Base-by-base conservation (phyloP, 352 stramenopile genomes). In the Thalassiosira sp. region DNA sequence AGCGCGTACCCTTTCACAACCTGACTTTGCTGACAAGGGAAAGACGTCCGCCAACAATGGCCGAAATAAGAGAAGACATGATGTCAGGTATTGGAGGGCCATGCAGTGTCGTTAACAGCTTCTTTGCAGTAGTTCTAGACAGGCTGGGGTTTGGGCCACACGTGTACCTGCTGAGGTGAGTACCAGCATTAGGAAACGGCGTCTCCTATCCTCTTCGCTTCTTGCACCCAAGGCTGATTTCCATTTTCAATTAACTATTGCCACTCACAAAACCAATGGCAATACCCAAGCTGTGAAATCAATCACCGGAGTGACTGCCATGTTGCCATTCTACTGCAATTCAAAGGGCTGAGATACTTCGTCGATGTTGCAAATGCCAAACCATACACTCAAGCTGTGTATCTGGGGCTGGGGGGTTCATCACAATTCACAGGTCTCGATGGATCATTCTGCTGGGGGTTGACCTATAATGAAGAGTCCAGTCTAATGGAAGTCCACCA, bases 41-140 rank as follows among this genome's bases (percentile, higher is more conserved):
- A 13, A 42, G 43, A 46, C 22, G 58, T 0, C 58, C 43, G 28
- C 58, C 43, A 24, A 57, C 58, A 45, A 42, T 46, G 25, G 13
- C 35, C 3, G 58, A 67, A 57, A 67, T 67, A 43, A 67, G 45
- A n/a, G 16, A 67, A 18, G 58, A 67, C 31, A 67, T 67, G 58
- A 57, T 67, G 58, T 28, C 22, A 48, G 58, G 58, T 18, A 28
- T 67, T 22, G 58, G 58, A 7, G 58, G 58, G 31, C 58, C 58
- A 15, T 67, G 58, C 46, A 22, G 42, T n/a, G 58, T 67, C 20
- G 43, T 67, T 11, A 67, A 67, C 28, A 24, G 42, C 24, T 67
- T 67, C 18, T 57, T 57, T 56, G 40, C 58, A 10, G 11, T 67
- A 11, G n/a, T 67, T 5, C 43, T 67, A 20, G 43, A 57, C 33